A percentile compares a stretch with the other conserved stretches of the same genome.
Conservation (phyloP, 129 eudicot species). For the Tagetes patula region DNA sequence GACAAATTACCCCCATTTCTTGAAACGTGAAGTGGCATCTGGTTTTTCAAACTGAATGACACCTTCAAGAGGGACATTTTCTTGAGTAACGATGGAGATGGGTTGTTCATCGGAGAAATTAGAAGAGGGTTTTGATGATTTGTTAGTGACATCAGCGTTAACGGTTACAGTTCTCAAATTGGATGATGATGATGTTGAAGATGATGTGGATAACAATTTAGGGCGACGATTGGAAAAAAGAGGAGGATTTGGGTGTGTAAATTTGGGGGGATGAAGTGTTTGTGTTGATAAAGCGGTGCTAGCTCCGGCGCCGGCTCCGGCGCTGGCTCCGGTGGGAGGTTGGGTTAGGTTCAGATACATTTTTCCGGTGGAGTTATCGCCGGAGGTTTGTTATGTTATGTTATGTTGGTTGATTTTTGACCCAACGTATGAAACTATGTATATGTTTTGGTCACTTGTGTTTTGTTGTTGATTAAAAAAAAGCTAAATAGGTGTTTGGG, state of each 20-base stretch:
- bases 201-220: constrained; percentile 29
- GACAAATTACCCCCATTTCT: constrained; percentile 72
- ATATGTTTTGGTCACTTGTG: too few species aligned
- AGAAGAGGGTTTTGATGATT: constrained; percentile 30
- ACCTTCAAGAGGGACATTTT: constrained; percentile 82
- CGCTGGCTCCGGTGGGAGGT: background rate
- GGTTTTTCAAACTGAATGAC: constrained; percentile 90
- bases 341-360: background rate
- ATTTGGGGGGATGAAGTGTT: constrained; percentile 48
- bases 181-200: background rate
- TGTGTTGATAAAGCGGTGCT: constrained; percentile 42
- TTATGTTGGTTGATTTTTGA: background rate
- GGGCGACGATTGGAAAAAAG: constrained; percentile 60
- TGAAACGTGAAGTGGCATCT: constrained; percentile 37
- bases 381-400: background rate
- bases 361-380: background rate
- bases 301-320: constrained; percentile 31
- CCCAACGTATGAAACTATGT: background rate
- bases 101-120: constrained; percentile 28
- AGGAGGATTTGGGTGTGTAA: constrained; percentile 54
- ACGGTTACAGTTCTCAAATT: constrained; percentile 34
- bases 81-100: constrained; percentile 52
- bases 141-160: constrained; percentile 45
- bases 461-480: too few species aligned
- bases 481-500: too few species aligned